A percentile compares a stretch with the other conserved stretches of the same genome.
Conservation (phyloP, 495 filamentous ascomycete genomes). For the Aspergillus panamensis region DNA sequence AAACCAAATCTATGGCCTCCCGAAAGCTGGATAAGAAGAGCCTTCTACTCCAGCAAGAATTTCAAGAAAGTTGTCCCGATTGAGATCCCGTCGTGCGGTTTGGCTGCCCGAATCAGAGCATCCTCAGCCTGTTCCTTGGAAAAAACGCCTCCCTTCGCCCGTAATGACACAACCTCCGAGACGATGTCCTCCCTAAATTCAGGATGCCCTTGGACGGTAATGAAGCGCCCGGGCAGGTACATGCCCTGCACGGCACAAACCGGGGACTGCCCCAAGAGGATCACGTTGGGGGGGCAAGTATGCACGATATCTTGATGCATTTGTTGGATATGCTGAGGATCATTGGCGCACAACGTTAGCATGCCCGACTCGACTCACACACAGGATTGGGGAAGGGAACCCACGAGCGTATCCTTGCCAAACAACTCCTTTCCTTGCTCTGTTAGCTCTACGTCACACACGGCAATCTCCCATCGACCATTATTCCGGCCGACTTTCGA, state of each 20-base stretch:
- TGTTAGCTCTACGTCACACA: constrained; percentile 66
- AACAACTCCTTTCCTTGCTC: constrained; percentile 70
- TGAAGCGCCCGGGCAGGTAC: constrained; percentile 60
- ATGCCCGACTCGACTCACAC: too few relatives aligned
- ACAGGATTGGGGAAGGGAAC: constrained; percentile 20
- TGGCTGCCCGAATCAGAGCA: constrained; percentile 59
- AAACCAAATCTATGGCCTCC: background rate
- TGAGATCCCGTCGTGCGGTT: constrained; percentile 70
- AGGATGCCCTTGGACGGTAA: constrained; percentile 88
- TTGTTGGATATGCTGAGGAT: constrained; percentile 68
- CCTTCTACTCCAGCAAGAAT: constrained; percentile 53
- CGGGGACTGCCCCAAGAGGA: constrained; percentile 61
- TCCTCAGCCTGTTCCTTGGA: constrained; percentile 59
- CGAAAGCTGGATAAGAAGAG: too few relatives aligned
- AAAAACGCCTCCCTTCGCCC: constrained; percentile 64
- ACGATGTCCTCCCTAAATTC: constrained; percentile 80
- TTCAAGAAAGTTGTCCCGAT: constrained; percentile 67
- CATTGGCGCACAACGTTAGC: too few relatives aligned
- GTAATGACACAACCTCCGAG: constrained; percentile 57
- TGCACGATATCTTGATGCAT: constrained; percentile 87
- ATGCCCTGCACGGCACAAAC: constrained; percentile 77
- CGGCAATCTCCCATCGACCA: constrained; percentile 77
- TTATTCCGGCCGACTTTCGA: constrained; percentile 62
- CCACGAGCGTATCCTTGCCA: constrained; percentile 62
- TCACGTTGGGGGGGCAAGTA: constrained; percentile 56